phyloP scores from a whole-genome alignment of 768 basidiomycete species.

The Symmetrospora coprosmae region DNA sequence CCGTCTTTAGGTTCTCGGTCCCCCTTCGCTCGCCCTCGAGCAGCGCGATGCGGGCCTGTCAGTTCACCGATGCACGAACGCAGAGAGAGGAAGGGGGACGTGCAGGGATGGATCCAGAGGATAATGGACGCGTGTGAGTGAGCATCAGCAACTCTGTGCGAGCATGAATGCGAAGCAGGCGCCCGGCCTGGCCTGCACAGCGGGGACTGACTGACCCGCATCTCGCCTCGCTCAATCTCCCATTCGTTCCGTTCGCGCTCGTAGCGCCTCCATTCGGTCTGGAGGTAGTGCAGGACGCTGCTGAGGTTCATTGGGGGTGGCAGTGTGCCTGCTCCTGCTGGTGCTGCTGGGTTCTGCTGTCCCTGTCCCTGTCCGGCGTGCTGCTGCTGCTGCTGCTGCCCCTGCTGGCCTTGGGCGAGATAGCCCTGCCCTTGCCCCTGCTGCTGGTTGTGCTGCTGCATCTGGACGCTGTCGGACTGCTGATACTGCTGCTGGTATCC shows the following conservation, averaged over 20 bases:
- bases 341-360: no score
- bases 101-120: not conserved
- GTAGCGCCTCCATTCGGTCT: slow-evolving; percentile 94
- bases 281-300: slow-evolving; percentile 87
- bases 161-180: not conserved
- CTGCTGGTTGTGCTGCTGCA: slow-evolving; percentile 2
- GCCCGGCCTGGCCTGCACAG: not conserved
- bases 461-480: not conserved
- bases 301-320: not conserved
- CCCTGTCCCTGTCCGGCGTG: not conserved
- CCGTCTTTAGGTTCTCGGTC: slow-evolving; percentile 90
- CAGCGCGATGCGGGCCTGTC: slow-evolving; percentile 83
- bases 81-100: not conserved
- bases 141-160: not conserved
- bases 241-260: slow-evolving; percentile 98
- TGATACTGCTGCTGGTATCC: slow-evolving; percentile 1
- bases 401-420: not conserved
- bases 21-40: slow-evolving; percentile 93
- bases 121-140: not conserved
- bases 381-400: slow-evolving; percentile 9
- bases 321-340: no score
- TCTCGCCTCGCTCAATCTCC: slow-evolving; percentile 99
- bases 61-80: slow-evolving; percentile 24
- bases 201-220: slow-evolving; percentile 57
- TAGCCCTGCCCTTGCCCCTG: not conserved